phyloP scores from a whole-genome alignment of 441 rosid species.

The Flueggea neowawraea region DNA sequence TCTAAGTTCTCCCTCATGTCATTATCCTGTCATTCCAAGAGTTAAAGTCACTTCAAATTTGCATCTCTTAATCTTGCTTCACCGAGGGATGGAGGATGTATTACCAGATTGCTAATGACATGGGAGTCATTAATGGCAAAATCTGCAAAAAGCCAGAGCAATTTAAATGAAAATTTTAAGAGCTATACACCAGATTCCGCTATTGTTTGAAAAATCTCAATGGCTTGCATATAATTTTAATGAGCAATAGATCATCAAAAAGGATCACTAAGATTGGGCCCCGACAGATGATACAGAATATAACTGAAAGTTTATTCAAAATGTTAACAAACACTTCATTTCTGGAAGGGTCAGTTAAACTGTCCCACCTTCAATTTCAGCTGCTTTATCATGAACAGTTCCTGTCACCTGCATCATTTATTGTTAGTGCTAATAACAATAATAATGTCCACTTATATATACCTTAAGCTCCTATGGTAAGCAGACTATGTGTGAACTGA shows the following conservation, averaged over 20 bases:
- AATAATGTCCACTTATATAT: not conserved
- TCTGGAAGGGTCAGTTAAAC: not conserved
- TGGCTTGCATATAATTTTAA: not conserved
- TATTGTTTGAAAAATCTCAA: not conserved
- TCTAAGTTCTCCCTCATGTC: conserved; percentile 26
- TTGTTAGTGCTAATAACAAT: not conserved
- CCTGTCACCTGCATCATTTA: conserved; percentile 27
- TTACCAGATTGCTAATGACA: conserved; percentile 23
- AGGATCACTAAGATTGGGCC: too few relatives aligned
- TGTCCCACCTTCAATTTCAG: conserved; percentile 28
- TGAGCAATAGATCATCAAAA: not conserved
- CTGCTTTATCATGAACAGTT: conserved; percentile 14
- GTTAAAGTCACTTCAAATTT: conserved; percentile 5
- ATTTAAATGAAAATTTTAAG: conserved; percentile 6
- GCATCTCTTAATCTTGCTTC: conserved; percentile 1
- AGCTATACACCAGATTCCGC: not conserved
- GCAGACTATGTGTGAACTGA: too few relatives aligned
- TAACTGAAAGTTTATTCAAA: not conserved
- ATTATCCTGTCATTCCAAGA: conserved; percentile 21
- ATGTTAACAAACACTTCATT: not conserved
- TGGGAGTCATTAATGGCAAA: conserved; percentile 9
- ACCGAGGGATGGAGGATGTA: conserved; percentile 3
- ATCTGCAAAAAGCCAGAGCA: conserved; percentile 20
- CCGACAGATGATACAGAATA: not conserved
- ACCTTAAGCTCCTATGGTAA: too few relatives aligned